A percentile compares a stretch with the other conserved stretches of the same genome.
These are phyloP conservation scores for Tricholoma saponaceum DNA, from an alignment of 768 basidiomycete genomes.

Conservation along the genomic window DNA sequence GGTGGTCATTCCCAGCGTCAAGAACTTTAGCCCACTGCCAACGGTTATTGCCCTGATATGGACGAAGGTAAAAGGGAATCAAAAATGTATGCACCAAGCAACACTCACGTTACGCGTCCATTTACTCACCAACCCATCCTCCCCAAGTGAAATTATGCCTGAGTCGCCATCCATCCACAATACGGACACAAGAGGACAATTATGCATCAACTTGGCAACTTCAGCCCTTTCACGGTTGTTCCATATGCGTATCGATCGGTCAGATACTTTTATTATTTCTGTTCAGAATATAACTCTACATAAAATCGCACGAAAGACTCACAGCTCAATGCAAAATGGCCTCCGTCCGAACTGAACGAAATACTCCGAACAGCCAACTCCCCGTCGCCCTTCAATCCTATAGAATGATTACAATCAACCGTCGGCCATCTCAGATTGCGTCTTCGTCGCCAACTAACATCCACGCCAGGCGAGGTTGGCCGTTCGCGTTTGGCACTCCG, in stretches of 20 bases:
- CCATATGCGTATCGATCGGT: conserved; percentile 65
- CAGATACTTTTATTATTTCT: conserved; percentile 36
- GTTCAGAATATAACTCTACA: neutral
- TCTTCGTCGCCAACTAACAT: conserved; percentile 21
- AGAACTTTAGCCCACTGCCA: conserved; percentile 59
- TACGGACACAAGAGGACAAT: conserved; percentile 41
- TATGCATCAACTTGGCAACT: conserved; percentile 53
- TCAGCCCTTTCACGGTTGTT: conserved; percentile 43
- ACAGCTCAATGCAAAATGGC: conserved; percentile 56
- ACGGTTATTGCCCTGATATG: conserved; percentile 38
- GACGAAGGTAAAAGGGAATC: neutral
- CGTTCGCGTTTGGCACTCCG: conserved; percentile 38
- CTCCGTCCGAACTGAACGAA: conserved; percentile 49
- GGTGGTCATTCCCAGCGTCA: conserved; percentile 39
- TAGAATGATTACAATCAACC: conserved; percentile 32
- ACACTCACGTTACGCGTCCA: conserved; percentile 54
- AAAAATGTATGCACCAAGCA: neutral
- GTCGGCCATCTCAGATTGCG: conserved; percentile 46
- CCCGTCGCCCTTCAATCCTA: conserved; percentile 40
- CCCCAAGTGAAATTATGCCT: conserved; percentile 53
- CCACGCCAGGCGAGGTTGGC: conserved; percentile 14
- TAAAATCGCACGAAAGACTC: conserved; percentile 20
- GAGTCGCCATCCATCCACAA: conserved; percentile 58
- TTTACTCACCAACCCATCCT: conserved; percentile 53
- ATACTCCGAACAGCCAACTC: conserved; percentile 45